Percentiles rank a stretch among this genome's conserved stretches.
phyloP scores from a whole-genome alignment of 2,329 filamentous ascomycete species.

The Phyllosticta citriasiana region DNA sequence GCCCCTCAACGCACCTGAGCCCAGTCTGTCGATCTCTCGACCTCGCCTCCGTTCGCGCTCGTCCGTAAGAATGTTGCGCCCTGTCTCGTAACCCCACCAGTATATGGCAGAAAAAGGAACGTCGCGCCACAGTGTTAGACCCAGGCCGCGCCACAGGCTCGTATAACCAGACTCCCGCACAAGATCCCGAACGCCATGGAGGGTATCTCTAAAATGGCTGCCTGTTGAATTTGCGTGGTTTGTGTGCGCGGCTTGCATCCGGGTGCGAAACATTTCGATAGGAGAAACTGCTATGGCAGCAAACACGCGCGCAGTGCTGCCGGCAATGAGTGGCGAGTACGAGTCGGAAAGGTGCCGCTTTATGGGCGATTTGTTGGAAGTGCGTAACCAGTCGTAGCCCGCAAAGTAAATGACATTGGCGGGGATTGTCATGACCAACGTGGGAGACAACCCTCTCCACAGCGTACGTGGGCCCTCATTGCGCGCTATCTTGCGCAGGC shows the following conservation, averaged over 20 bases:
- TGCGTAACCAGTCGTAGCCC: conserved; percentile 90
- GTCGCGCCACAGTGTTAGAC: conserved; percentile 88
- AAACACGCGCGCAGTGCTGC: conserved; percentile 64
- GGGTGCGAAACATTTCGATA: conserved; percentile 87
- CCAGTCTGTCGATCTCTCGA: conserved; percentile 23
- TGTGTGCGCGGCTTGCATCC: conserved; percentile 66
- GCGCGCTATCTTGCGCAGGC: conserved; percentile 83
- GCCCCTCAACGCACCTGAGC: conserved; percentile 22
- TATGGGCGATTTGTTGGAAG: conserved; percentile 62
- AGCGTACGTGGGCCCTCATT: conserved; percentile 81
- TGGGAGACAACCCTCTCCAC: conserved; percentile 92
- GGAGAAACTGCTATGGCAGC: conserved; percentile 79
- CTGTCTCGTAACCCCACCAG: conserved; percentile 94
- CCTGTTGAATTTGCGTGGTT: conserved; percentile 25
- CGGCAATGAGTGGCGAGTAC: conserved; percentile 71
- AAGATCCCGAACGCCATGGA: conserved; percentile 69
- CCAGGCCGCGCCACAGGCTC: conserved; percentile 83
- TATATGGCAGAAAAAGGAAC: conserved; percentile 96
- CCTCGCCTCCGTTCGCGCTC: conserved; percentile 40
- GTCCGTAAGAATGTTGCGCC: conserved; percentile 62
- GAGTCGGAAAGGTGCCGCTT: conserved; percentile 46
- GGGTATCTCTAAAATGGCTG: conserved; percentile 68
- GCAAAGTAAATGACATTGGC: conserved; percentile 98
- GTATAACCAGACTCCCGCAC: conserved; percentile 65
- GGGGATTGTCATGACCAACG: conserved; percentile 84